Evolutionary conservation across 2,329 filamentous ascomycete species (phyloP), one percentile per base, ranked within the genome.

Genomic region (Calonectria multiphialidica): DNA sequence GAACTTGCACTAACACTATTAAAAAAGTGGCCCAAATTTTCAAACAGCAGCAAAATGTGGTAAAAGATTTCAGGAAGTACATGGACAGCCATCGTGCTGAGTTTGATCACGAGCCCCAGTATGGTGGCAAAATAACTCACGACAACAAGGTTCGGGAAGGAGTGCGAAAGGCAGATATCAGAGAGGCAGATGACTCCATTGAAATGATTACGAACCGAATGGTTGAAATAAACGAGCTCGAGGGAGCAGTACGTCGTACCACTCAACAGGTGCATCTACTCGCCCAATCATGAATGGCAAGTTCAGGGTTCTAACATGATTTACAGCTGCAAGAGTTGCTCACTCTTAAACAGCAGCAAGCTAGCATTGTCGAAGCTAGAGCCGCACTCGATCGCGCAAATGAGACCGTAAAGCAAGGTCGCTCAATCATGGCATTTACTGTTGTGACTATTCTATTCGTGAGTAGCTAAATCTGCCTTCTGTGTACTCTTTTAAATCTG

Each of bases 391-490:
- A 62, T 16, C 40, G 57, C 3, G 57, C 57, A 3, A 33, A 62
- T 12, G 37, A 62, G 40, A 45, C 37, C 1, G 25, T 62, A n/a
- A 42, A 33, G 28, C 57, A 62, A 10, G 57, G 57, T 1, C 57
- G 57, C 18, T 28, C 57, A 9, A 62, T 62, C 57, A 62, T 62
- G 57, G 57, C 57, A 7, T 62, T 62, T 33, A 62, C 57, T n/a
- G 28, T 62, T 23, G 40, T 62, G 16, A 62, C 57, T 1, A 62
- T 62, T 45, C 21, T 62, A 44, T 62, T 62, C 12, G 57, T 62
- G 12, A 45, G 57, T 30, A 9, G 16, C 16, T 3, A 12, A n/a
- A 30, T 28, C 2, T 18, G 6, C 23, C 13, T 15, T 16, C 9
- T 9, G 3, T 28, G 5, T 21, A 30, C 7, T 16, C 9, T 5